Percentiles rank a stretch among this genome's conserved stretches.
These are phyloP conservation scores for Rhododendron williamsianum DNA, from an alignment of 148 eudicot species.

Conservation along the genomic window DNA sequence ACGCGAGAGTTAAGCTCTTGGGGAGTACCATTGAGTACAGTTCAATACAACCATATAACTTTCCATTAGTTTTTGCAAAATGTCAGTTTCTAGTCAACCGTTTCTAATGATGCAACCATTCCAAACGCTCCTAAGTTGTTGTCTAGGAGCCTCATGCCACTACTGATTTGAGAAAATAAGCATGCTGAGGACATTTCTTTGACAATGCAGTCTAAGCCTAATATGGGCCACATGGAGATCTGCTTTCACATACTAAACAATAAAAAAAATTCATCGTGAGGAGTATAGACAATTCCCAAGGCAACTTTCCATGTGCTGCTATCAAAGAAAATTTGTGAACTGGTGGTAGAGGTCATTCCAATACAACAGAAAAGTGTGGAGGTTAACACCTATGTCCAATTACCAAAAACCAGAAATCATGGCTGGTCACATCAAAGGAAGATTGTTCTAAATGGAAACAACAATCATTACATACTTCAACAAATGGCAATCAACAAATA, in stretches of 20 bases:
- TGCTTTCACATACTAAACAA: not conserved
- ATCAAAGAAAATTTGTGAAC: not conserved
- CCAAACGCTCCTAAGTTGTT: not conserved
- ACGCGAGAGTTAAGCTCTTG: not conserved
- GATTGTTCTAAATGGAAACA: not conserved
- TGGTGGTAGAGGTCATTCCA: not conserved
- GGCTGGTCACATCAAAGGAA: not conserved
- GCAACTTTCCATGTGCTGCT: not conserved
- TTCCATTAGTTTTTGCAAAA: not conserved
- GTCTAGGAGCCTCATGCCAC: not conserved
- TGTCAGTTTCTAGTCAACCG: not conserved
- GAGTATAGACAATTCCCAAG: not conserved
- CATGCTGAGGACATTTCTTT: not conserved
- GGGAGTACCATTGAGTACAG: not conserved
- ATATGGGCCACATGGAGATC: not conserved
- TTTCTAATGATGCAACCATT: not conserved
- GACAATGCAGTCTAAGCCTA: not conserved
- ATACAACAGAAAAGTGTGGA: not conserved
- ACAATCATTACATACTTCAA: not conserved
- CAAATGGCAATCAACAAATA: not conserved
- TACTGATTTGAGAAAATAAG: not conserved
- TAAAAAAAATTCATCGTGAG: not conserved
- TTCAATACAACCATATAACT: not conserved
- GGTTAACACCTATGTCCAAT: not conserved
- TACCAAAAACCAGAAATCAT: not conserved